phyloP scores from a whole-genome alignment of 805 yeast species.

The Kuraishia hungarica region DNA sequence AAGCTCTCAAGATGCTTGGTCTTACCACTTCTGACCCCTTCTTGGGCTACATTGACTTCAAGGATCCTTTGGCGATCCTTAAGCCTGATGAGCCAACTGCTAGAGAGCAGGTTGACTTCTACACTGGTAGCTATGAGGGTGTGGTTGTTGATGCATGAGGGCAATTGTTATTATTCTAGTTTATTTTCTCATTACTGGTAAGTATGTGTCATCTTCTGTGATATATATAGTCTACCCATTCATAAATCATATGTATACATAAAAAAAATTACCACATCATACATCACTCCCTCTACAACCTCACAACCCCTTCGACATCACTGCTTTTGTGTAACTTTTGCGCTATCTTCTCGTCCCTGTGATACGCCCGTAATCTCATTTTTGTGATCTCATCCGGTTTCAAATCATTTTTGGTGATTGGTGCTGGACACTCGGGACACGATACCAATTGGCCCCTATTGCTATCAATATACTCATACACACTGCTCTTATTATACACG shows the following conservation, averaged over 20 bases:
- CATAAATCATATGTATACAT: too few species aligned
- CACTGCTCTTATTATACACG: conserved; percentile 44
- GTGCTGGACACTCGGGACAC: conserved; percentile 53
- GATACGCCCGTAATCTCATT: conserved; percentile 37
- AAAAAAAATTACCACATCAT: too few species aligned
- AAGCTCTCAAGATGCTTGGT: conserved; percentile 12
- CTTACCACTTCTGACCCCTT: conserved; percentile 13
- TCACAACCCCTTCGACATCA: conserved; percentile 8
- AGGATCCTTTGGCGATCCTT: conserved; percentile 9
- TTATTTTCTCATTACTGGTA: too few species aligned
- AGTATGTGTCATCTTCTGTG: background rate
- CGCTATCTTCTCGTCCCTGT: conserved; percentile 13
- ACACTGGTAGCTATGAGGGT: conserved; percentile 5
- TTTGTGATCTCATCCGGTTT: conserved; percentile 45
- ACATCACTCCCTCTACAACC: background rate
- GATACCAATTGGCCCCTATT: conserved; percentile 10
- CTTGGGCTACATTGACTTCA: conserved; percentile 10
- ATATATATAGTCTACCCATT: too few species aligned
- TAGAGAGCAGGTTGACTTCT: conserved; percentile 4
- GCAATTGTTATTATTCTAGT: background rate
- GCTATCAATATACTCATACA: conserved; percentile 23
- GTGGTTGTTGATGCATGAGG: conserved; percentile 3
- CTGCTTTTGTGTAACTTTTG: conserved; percentile 9
- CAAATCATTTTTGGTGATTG: conserved; percentile 26
- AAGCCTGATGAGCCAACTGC: conserved; percentile 6